Evolutionary conservation across 2,329 filamentous ascomycete species (phyloP), one percentile per base, ranked within the genome.

Genomic region (Cryphonectria japonica): DNA sequence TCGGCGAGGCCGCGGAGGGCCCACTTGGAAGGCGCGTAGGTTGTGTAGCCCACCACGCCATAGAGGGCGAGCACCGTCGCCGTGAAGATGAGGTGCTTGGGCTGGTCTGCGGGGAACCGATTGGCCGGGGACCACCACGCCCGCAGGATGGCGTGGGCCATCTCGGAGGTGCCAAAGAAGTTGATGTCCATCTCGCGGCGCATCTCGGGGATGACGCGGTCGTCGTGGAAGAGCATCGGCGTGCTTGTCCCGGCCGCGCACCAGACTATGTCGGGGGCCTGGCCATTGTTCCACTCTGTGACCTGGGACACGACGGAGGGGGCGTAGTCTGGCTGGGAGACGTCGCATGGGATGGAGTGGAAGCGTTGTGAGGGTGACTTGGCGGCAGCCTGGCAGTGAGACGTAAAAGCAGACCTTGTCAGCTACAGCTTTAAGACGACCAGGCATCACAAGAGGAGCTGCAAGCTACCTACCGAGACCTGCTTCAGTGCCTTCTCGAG

Each of bases 111-210:
- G 11, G 84, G 80, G 5, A 80, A 80, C 13, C 59, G 70, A 69
- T 75, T 76, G n/a, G 81, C 80, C 16, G 85, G 84, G 3, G 83
- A 81, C 61, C 94, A 87, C 95, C 95, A 98, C 72, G 88, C 86
- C 67, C 87, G 87, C 73, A 98, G 83, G 26, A 92, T 89, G 29
- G 93, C 90, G 78, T 97, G 94, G 52, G 94, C 92, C 82, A 97
- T 93, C 79, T 97, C 96, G 57, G 92, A 91, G 41, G 91, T 90
- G 65, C 93, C 93, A 87, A 91, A 97, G 83, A 93, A 98, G 82
- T 98, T 95, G 75, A 95, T 88, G 78, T 97, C 93, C 93, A 97
- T 97, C 80, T 97, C 93, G 74, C 86, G 84, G 59, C 91, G 88
- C 75, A 94, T 83, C 14, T 87, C 87, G 9, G 89, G 83, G 67